Base-by-base conservation (phyloP, 345 rosid genomes). In the Eucalyptus sideroxylon region DNA sequence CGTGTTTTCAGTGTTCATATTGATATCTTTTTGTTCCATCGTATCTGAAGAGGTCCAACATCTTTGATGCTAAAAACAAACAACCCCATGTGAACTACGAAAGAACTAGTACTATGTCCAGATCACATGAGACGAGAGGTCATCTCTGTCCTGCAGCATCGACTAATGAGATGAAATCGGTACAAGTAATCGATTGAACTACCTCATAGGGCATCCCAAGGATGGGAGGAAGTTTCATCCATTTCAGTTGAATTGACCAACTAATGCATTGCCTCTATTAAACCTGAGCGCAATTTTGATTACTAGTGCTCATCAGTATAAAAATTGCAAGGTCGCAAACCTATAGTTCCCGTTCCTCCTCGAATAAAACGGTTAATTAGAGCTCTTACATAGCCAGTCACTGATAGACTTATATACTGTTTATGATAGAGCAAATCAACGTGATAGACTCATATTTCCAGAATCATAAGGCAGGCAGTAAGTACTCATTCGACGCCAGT, bases 401-500 rank as follows among this genome's bases (percentile, higher is more conserved):
- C 27, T 0, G 85, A 77, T 77, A 77, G 85, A 40, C 85, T 1
- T 11, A 8, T 37, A 2, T 50, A 49, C 27, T 86, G 65, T 19
- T 31, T 47, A 19, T 16, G 24, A 45, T 15, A 40, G 47, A 40
- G 47, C 47, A 69, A 1, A 56, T 65, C 24, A 17, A 89, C 60
- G 49, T 49, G 60, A 50, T 0, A 81, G 42, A 5, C 13, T 47
- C 56, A 24, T 50, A 34, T 31, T 86, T 89, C 50, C 86, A 72
- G 85, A 16, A 89, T 19, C 47, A 40, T 17, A 62, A 87, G 89
- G 89, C 44, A 72, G 87, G 86, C 16, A 88, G 93, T 86, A 91
- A 90, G 50, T 95, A 95, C 97, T 92, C 95, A 59, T 90, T 93
- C 56, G 95, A 91, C 21, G 93, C 87, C 77, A 89, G 45, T 11